Conservation (phyloP, 257 asterid species). For the Solanum lycopersicoides region DNA sequence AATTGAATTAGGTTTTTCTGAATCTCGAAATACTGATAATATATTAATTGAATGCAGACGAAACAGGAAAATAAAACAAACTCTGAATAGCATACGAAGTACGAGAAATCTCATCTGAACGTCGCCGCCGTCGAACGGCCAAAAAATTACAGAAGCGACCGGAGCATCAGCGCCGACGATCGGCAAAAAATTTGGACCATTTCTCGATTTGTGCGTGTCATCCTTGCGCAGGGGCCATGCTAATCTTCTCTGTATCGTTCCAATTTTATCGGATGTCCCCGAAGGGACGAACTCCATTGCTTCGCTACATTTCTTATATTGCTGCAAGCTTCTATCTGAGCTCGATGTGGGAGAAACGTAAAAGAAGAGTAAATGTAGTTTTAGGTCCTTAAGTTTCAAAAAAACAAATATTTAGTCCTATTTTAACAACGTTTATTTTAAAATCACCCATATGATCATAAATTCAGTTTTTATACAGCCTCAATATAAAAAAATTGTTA, state of each 20-base stretch:
- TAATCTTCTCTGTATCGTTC: slow-evolving; percentile 18
- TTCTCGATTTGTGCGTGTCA: slow-evolving; percentile 9
- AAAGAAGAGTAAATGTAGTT: not conserved
- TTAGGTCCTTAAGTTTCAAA: not conserved
- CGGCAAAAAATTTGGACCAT: not conserved
- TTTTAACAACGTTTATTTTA: not conserved
- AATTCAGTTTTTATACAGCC: too few species aligned
- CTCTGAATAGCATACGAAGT: not conserved
- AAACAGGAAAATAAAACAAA: too few species aligned
- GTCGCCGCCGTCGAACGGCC: not conserved
- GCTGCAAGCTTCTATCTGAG: not conserved
- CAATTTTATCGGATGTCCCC: slow-evolving; percentile 17
- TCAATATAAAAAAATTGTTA: too few species aligned
- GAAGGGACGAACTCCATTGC: not conserved
- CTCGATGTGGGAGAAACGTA: not conserved
- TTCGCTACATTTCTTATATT: not conserved
- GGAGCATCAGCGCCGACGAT: not conserved
- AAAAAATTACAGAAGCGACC: not conserved
- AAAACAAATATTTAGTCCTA: not conserved
- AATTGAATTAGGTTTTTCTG: too few species aligned
- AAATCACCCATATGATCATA: not conserved
- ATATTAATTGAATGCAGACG: too few species aligned
- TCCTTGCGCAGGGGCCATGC: slow-evolving; percentile 15
- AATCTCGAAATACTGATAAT: too few species aligned
- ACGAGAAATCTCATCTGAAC: too few species aligned